Conservation (phyloP, 257 asterid genomes). For the Thymus quinquecostatus region DNA sequence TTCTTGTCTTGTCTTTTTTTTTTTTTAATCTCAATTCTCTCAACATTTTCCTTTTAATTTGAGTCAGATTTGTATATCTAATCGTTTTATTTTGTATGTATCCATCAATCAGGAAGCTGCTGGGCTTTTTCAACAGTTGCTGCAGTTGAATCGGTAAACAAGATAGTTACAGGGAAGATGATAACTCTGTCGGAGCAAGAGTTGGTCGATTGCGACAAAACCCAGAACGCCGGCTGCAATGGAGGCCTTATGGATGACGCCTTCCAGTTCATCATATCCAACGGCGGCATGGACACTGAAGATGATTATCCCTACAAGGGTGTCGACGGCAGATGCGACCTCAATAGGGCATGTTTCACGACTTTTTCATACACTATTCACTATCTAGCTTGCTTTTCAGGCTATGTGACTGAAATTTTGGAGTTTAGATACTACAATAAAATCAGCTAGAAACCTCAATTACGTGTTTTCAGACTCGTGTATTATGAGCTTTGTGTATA, state of each 20-base stretch:
- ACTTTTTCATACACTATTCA: too few relatives aligned
- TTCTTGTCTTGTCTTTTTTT: too few relatives aligned
- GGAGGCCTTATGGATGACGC: constrained; percentile 91
- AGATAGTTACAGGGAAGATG: constrained; percentile 64
- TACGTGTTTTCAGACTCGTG: too few relatives aligned
- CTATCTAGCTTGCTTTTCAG: too few relatives aligned
- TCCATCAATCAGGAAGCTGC: constrained; percentile 53
- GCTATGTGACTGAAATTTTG: too few relatives aligned
- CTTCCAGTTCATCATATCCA: constrained; percentile 64
- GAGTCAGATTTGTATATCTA: too few relatives aligned
- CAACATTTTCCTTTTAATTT: too few relatives aligned
- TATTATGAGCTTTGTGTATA: background rate
- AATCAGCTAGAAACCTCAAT: too few relatives aligned
- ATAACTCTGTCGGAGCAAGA: constrained; percentile 73
- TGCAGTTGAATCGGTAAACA: constrained; percentile 66
- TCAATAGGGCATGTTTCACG: constrained; percentile 39
- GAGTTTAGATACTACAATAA: too few relatives aligned
- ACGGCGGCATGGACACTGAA: constrained; percentile 84
- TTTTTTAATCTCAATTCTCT: background rate
- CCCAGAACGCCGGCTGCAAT: constrained; percentile 60
- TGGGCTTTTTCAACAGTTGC: constrained; percentile 89
- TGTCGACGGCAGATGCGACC: constrained; percentile 59
- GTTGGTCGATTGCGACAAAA: constrained; percentile 69
- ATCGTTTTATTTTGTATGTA: background rate
- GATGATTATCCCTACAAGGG: constrained; percentile 76